Evolutionary conservation across 352 stramenopile species (phyloP).

Genomic region (Pythium folliculosum): DNA sequence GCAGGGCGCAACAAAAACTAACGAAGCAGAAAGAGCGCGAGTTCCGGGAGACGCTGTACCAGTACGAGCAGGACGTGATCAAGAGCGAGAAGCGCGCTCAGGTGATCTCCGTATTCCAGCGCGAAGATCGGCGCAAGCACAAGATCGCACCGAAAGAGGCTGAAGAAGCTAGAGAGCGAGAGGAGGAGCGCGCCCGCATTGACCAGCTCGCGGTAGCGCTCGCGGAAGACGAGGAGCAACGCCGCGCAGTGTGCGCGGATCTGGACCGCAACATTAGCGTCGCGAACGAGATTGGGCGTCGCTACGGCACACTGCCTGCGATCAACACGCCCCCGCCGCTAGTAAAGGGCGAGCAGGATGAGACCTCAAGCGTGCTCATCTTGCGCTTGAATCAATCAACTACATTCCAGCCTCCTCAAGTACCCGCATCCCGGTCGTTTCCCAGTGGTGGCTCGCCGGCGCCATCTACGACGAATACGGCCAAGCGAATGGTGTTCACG

Average conservation of each 20-base stretch:
- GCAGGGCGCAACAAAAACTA: constrained; percentile 40
- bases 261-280: constrained; percentile 39
- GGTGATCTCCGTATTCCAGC: constrained; percentile 50
- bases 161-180: constrained; percentile 6
- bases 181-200: neutral
- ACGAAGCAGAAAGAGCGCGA: constrained; percentile 56
- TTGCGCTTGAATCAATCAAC: constrained; percentile 42
- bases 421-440: neutral
- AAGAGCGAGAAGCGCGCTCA: constrained; percentile 49
- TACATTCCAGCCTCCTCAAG: too few species aligned
- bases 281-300: constrained; percentile 47
- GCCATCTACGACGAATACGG: neutral
- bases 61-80: constrained; percentile 43
- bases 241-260: neutral
- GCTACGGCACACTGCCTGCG: constrained; percentile 51
- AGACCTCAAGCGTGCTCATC: constrained; percentile 51
- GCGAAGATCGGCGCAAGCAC: constrained; percentile 35
- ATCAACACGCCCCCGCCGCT: constrained; percentile 42
- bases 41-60: constrained; percentile 43
- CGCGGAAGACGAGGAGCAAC: constrained; percentile 8
- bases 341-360: constrained; percentile 43
- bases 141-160: constrained; percentile 20
- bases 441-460: neutral
- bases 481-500: constrained; percentile 67
- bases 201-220: constrained; percentile 2